phyloP scores from a whole-genome alignment of 192 early-diverging fungal genomes.

The Linnemannia hyalina region DNA sequence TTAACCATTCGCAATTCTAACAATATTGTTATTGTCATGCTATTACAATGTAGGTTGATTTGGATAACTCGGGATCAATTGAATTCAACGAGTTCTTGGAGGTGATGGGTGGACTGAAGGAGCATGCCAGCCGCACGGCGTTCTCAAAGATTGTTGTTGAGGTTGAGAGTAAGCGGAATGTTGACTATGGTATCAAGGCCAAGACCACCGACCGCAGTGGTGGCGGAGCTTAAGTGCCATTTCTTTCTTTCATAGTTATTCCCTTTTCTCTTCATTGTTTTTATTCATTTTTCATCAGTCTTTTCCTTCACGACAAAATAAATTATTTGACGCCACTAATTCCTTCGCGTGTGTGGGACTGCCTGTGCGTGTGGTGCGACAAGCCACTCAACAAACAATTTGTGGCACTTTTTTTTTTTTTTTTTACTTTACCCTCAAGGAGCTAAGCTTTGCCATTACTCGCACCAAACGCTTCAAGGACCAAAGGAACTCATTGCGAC shows the following conservation, averaged over 20 bases:
- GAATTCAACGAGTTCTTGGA: constrained; percentile 84
- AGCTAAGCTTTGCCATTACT: neutral
- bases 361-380: neutral
- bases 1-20: neutral
- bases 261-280: neutral
- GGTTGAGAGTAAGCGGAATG: constrained; percentile 31
- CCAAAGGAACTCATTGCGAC: neutral
- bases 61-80: constrained; percentile 65
- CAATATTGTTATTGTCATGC: too few relatives aligned
- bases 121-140: constrained; percentile 62
- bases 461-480: neutral
- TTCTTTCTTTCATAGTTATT: neutral
- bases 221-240: constrained; percentile 37
- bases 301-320: neutral
- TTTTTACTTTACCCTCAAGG: neutral
- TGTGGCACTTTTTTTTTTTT: constrained; percentile 22
- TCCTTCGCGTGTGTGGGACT: neutral
- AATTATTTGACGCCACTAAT: constrained; percentile 5
- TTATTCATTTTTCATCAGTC: neutral
- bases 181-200: constrained; percentile 56
- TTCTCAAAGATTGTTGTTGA: constrained; percentile 58
- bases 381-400: constrained; percentile 23
- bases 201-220: constrained; percentile 55
- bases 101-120: constrained; percentile 73
- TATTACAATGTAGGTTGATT: constrained; percentile 50